Evolutionary conservation across 1,284 basidiomycete species (phyloP), one percentile per base, ranked within the genome.

Genomic region (Pyrrhoderma lamaoense): DNA sequence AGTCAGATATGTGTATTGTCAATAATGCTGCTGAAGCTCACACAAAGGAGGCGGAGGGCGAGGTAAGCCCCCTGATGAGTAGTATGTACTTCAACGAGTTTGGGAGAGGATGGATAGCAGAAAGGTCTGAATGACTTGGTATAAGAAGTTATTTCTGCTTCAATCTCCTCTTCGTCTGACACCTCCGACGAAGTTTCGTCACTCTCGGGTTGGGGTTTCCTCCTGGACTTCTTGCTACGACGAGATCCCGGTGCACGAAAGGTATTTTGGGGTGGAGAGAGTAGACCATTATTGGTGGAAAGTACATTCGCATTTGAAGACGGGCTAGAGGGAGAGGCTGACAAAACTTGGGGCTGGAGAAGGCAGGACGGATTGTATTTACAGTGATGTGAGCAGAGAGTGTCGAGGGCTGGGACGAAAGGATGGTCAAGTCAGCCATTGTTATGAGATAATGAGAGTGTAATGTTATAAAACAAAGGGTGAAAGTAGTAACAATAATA

Each of bases 11-110:
- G 31, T 49, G 11, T 39, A 42, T 27, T 13, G 13, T 13, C n/a
- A 42, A n/a, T 14, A 49, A 34, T n/a, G 27, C 21, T 45, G 46
- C 9, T 42, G 14, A 21, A 25, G 73, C 82, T 67, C 62, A 85
- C 82, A 73, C 47, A 85, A 65, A 49, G 79, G 78, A 19, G 82
- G 81, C 45, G 78, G 74, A 34, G 82, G 82, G 1, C 70, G 72
- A 36, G 75, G 62, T 25, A 79, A 68, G 51, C 78, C 73, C 71
- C 71, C 44, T 67, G 65, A 59, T 64, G 60, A 42, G 67, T 67
- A 38, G 44, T 31, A 16, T 14, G 13, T 21, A 44, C 18, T 11
- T 18, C 11, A 13, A 38, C 19, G 14, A 48, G 22, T 13, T 45
- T 55, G 11, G 53, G 49, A 2, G 53, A 23, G 11, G 53, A 51